phyloP scores from a whole-genome alignment of 1,284 basidiomycete genomes.

The Veloboletus limbatus region DNA sequence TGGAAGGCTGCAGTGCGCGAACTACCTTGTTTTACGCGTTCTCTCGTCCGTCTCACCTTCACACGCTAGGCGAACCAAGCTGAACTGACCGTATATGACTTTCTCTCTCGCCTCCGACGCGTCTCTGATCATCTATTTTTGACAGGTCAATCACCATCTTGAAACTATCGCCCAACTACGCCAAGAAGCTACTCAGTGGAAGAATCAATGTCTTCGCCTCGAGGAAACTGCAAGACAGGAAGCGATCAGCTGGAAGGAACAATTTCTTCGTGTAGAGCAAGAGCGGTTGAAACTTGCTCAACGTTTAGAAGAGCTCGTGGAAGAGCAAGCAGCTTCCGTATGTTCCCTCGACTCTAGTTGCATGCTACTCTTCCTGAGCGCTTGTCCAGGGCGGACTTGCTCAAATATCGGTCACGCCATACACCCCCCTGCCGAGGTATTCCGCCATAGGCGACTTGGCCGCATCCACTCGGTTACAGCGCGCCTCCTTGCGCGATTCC shows the following conservation, averaged over 20 bases:
- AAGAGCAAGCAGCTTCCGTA: slow-evolving; percentile 43
- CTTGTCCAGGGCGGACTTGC: slow-evolving; percentile 29
- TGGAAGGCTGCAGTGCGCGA: slow-evolving; percentile 54
- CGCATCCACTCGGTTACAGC: slow-evolving; percentile 20
- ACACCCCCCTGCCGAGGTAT: slow-evolving; percentile 26
- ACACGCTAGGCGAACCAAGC: slow-evolving; percentile 49
- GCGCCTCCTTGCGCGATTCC: slow-evolving; percentile 11
- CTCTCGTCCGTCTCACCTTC: slow-evolving; percentile 7
- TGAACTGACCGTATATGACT: slow-evolving; percentile 49
- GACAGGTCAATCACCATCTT: slow-evolving; percentile 53
- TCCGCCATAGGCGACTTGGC: slow-evolving; percentile 14
- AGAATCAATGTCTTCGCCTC: slow-evolving; percentile 57
- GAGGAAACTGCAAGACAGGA: slow-evolving; percentile 48
- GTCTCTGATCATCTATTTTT: not conserved
- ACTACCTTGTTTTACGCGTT: slow-evolving; percentile 1
- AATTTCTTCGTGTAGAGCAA: slow-evolving; percentile 63
- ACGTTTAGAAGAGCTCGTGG: slow-evolving; percentile 54
- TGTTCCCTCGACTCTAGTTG: slow-evolving; percentile 21
- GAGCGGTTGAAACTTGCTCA: slow-evolving; percentile 54
- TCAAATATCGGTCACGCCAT: slow-evolving; percentile 13
- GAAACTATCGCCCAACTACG: slow-evolving; percentile 59
- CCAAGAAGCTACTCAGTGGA: slow-evolving; percentile 65
- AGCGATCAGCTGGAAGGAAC: slow-evolving; percentile 64
- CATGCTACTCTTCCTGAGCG: slow-evolving; percentile 13
- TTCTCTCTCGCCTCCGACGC: not conserved